Evolutionary conservation across 2,329 filamentous ascomycete genomes (phyloP).

Genomic region (Xylariaceae sp.): DNA sequence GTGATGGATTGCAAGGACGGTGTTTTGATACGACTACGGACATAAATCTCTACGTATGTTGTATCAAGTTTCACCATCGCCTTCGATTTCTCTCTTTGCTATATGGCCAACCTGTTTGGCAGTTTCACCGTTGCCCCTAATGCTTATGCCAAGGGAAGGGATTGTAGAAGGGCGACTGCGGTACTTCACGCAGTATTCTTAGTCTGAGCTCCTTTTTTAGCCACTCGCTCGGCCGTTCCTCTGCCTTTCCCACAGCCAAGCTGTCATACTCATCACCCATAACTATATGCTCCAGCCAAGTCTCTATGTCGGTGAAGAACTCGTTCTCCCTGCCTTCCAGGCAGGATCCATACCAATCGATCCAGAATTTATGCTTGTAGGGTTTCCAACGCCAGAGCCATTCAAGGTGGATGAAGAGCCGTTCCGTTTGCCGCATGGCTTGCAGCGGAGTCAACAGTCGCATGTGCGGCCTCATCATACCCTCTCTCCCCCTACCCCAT

Average conservation of each 20-base stretch:
- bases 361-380: not conserved
- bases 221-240: not conserved
- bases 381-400: not conserved
- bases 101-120: too few species aligned
- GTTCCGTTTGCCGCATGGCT: not conserved
- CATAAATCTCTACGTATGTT: too few species aligned
- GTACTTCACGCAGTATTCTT: too few species aligned
- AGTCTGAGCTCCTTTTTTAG: not conserved
- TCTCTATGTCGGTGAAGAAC: slow-evolving; percentile 6
- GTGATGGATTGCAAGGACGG: too few species aligned
- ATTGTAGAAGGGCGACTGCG: not conserved
- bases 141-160: not conserved
- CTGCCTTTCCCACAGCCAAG: slow-evolving; percentile 9
- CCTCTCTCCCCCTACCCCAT: not conserved
- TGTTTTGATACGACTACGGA: too few species aligned
- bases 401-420: not conserved
- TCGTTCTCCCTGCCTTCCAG: not conserved
- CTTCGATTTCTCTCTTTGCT: too few species aligned
- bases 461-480: not conserved
- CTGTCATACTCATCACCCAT: slow-evolving; percentile 23
- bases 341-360: not conserved
- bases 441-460: not conserved
- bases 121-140: not conserved
- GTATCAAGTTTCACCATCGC: too few species aligned
- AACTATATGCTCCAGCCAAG: slow-evolving; percentile 18